These are phyloP conservation scores for Aspergillus unguis DNA, from an alignment of 2,329 filamentous ascomycete species.

Conservation along the genomic window DNA sequence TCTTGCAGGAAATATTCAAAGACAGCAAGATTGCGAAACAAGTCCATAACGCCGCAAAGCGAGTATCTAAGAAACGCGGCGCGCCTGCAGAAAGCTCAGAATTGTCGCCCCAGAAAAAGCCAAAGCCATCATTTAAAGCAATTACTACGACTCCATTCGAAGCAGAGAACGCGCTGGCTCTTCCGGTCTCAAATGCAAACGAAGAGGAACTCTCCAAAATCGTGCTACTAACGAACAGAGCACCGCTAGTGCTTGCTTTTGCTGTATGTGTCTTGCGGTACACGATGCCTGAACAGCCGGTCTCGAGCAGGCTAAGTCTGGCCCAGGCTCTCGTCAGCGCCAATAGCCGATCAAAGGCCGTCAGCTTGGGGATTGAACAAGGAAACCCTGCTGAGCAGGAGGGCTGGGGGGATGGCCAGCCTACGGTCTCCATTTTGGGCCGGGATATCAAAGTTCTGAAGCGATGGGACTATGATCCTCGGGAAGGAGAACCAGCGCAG, in stretches of 20 bases:
- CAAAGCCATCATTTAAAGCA: conserved; percentile 19
- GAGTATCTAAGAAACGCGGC: conserved; percentile 53
- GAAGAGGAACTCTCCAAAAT: conserved; percentile 59
- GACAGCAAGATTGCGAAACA: conserved; percentile 58
- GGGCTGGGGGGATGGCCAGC: conserved; percentile 72
- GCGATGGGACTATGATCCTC: conserved; percentile 68
- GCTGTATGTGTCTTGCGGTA: conserved; percentile 69
- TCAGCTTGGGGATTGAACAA: conserved; percentile 68
- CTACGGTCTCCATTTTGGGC: conserved; percentile 67
- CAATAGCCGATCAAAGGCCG: conserved; percentile 74
- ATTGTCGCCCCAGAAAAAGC: conserved; percentile 39
- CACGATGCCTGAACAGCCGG: conserved; percentile 81
- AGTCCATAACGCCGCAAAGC: conserved; percentile 56
- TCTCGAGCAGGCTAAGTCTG: conserved; percentile 77
- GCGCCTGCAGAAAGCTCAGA: conserved; percentile 34
- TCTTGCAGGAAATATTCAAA: conserved; percentile 42
- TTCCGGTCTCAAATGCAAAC: conserved; percentile 36
- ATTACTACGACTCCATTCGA: conserved; percentile 26
- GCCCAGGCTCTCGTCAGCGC: conserved; percentile 80
- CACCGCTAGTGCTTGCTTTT: conserved; percentile 78
- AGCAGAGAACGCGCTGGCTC: conserved; percentile 32
- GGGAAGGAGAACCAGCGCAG: conserved; percentile 38
- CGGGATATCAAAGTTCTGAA: conserved; percentile 73
- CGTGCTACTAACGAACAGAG: conserved; percentile 70
- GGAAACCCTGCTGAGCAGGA: conserved; percentile 65